A percentile compares a stretch with the other conserved stretches of the same genome.
These are phyloP conservation scores for Crucibulum laeve DNA, from an alignment of 768 basidiomycete genomes.

Conservation along the genomic window DNA sequence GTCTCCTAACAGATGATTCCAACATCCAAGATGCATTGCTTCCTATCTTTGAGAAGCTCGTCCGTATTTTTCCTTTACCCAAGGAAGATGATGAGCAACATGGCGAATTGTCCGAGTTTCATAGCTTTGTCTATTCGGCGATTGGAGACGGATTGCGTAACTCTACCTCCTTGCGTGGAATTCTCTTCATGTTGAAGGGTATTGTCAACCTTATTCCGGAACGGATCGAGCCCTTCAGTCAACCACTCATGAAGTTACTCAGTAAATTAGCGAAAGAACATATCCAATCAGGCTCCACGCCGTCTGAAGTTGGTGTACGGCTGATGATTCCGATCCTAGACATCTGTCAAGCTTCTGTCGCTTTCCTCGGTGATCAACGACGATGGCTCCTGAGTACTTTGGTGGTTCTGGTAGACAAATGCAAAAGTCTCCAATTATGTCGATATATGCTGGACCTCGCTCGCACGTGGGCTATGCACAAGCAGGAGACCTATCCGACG, in stretches of 20 bases:
- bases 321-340: conserved; percentile 78
- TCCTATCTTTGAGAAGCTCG: conserved; percentile 77
- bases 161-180: conserved; percentile 67
- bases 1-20: conserved; percentile 75
- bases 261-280: conserved; percentile 88
- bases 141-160: conserved; percentile 80
- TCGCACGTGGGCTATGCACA: conserved; percentile 85
- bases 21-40: conserved; percentile 77
- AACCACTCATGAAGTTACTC: conserved; percentile 76
- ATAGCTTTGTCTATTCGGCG: conserved; percentile 67
- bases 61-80: conserved; percentile 72
- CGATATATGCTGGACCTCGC: conserved; percentile 83
- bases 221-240: conserved; percentile 76
- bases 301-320: conserved; percentile 53
- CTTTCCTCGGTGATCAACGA: conserved; percentile 82
- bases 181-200: conserved; percentile 83
- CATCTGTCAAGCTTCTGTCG: conserved; percentile 78
- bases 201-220: conserved; percentile 79
- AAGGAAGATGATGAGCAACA: conserved; percentile 76
- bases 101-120: conserved; percentile 71
- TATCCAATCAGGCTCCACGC: conserved; percentile 47
- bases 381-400: conserved; percentile 75
- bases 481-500: conserved; percentile 81
- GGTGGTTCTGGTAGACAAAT: conserved; percentile 83
- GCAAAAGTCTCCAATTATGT: conserved; percentile 74